Conservation (phyloP, 2,329 filamentous ascomycete genomes). For the Falciphora oryzae region DNA sequence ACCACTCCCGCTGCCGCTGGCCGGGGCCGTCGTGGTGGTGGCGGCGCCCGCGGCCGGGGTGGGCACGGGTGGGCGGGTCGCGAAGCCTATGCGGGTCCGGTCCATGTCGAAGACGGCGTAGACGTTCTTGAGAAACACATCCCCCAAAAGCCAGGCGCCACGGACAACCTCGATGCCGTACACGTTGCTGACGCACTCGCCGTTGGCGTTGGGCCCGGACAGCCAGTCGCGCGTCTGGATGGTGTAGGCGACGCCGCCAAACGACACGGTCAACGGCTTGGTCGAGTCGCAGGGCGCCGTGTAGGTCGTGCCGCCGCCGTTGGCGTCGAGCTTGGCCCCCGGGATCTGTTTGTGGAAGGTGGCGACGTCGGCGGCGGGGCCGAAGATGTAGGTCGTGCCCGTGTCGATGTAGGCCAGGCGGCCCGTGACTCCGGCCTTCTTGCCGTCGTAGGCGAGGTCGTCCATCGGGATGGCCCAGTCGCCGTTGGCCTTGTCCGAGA, state of each 20-base stretch:
- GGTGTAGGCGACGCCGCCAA: conserved; percentile 61
- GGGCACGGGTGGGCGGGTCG: conserved; percentile 10
- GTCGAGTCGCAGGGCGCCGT: conserved; percentile 67
- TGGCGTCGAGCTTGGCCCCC: conserved; percentile 37
- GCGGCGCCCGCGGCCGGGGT: conserved; percentile 12
- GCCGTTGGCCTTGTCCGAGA: conserved; percentile 41
- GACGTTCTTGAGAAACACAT: conserved; percentile 84
- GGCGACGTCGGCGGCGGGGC: conserved; percentile 60
- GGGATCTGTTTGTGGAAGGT: conserved; percentile 59
- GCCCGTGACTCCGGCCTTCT: conserved; percentile 48
- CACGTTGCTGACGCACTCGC: conserved; percentile 63
- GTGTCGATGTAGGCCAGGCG: conserved; percentile 72
- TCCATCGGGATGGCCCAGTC: conserved; percentile 72
- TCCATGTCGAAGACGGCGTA: conserved; percentile 82
- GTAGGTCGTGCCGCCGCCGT: conserved; percentile 56
- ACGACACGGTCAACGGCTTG: conserved; percentile 55
- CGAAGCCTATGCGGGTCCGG: conserved; percentile 52
- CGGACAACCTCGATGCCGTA: conserved; percentile 64
- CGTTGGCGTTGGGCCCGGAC: conserved; percentile 35
- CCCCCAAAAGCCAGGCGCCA: conserved; percentile 72
- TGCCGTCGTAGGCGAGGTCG: conserved; percentile 57
- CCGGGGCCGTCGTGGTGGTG: conserved; percentile 14
- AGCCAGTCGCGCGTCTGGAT: conserved; percentile 70
- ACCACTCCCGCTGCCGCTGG: conserved; percentile 4
- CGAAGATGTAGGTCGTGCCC: conserved; percentile 74